These are phyloP conservation scores for Leucaena leucocephala DNA, from an alignment of 306 rosid genomes.

Conservation along the genomic window DNA sequence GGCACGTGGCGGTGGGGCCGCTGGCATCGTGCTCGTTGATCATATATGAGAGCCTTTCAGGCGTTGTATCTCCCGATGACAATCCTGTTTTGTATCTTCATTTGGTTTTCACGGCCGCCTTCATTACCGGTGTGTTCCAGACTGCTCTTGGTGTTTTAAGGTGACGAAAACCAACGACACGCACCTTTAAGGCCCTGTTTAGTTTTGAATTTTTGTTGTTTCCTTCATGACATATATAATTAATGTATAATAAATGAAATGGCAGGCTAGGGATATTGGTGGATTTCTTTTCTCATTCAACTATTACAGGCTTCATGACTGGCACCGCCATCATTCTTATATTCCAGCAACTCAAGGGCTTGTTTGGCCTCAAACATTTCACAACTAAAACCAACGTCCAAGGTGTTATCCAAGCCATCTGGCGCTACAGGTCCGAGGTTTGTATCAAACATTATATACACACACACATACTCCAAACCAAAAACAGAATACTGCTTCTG, in stretches of 20 bases:
- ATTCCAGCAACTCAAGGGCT: slow-evolving; percentile 74
- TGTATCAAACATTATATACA: not conserved
- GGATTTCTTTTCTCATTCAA: slow-evolving; percentile 90
- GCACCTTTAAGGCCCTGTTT: not conserved
- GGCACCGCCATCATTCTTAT: slow-evolving; percentile 76
- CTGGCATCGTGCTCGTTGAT: slow-evolving; percentile 82
- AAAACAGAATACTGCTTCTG: too few species aligned
- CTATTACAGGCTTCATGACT: slow-evolving; percentile 87
- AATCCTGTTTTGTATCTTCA: slow-evolving; percentile 60
- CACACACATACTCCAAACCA: not conserved
- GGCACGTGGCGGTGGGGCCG: slow-evolving; percentile 88
- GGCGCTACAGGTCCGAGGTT: slow-evolving; percentile 55
- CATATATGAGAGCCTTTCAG: slow-evolving; percentile 44
- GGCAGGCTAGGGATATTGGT: slow-evolving; percentile 83
- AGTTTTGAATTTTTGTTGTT: not conserved
- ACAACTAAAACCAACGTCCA: slow-evolving; percentile 59
- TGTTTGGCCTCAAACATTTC: slow-evolving; percentile 66
- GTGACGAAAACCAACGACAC: slow-evolving; percentile 26
- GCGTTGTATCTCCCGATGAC: slow-evolving; percentile 37
- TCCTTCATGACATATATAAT: not conserved
- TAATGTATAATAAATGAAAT: not conserved
- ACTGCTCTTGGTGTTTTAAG: slow-evolving; percentile 66
- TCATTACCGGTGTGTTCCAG: slow-evolving; percentile 71
- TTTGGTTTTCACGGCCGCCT: slow-evolving; percentile 65
- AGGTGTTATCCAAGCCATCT: slow-evolving; percentile 46